A percentile compares a stretch with the other conserved stretches of the same genome.
These are phyloP conservation scores for Aspergillus caelatus DNA, from an alignment of 2,329 filamentous ascomycete species.

Conservation along the genomic window DNA sequence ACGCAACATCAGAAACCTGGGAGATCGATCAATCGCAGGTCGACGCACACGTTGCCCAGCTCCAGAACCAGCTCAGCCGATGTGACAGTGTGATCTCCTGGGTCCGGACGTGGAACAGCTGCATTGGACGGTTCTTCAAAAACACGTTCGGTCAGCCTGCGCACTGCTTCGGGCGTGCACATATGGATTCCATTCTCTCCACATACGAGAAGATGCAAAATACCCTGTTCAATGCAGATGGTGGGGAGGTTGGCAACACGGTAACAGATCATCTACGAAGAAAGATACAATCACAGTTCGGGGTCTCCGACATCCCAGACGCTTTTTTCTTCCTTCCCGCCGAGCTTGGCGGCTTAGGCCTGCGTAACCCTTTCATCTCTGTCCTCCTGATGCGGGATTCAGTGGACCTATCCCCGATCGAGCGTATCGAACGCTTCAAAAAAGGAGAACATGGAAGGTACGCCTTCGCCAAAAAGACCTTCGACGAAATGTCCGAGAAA, in stretches of 20 bases:
- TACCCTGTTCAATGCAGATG: conserved; percentile 39
- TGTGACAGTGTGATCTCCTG: conserved; percentile 56
- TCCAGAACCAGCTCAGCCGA: conserved; percentile 42
- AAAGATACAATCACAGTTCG: conserved; percentile 54
- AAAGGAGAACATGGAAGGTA: conserved; percentile 28
- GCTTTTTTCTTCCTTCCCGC: conserved; percentile 53
- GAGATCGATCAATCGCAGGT: conserved; percentile 43
- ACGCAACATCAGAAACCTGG: conserved; percentile 38
- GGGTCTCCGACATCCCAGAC: conserved; percentile 45
- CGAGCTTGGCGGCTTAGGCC: conserved; percentile 50
- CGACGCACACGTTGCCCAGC: conserved; percentile 42
- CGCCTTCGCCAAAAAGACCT: conserved; percentile 23
- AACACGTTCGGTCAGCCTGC: conserved; percentile 56
- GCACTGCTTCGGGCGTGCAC: conserved; percentile 52
- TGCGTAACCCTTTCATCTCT: conserved; percentile 52
- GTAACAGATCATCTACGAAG: conserved; percentile 56
- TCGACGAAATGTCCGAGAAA: conserved; percentile 22
- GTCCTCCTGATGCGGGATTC: conserved; percentile 42
- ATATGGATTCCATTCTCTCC: conserved; percentile 52
- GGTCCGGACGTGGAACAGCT: conserved; percentile 60
- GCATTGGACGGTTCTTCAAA: conserved; percentile 54
- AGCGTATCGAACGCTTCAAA: conserved; percentile 28
- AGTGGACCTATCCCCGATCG: conserved; percentile 25
- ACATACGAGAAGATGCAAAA: conserved; percentile 52
- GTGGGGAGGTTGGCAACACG: conserved; percentile 28